Conservation (phyloP, 495 filamentous ascomycete species). For the Ramalina intermedia region DNA sequence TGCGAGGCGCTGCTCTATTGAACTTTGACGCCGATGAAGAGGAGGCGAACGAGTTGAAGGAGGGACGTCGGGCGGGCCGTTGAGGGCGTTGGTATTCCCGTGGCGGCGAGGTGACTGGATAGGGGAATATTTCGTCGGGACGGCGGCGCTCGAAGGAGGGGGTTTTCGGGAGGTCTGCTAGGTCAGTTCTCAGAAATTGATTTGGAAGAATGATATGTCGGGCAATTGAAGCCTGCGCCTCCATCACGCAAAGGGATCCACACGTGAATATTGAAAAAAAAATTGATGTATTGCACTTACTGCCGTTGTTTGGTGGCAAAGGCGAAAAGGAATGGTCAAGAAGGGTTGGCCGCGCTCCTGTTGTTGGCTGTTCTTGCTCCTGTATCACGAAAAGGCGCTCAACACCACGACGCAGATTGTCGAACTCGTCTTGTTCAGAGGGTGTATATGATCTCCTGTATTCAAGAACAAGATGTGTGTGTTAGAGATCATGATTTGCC, state of each 20-base stretch:
- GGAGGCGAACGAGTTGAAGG: too few species aligned
- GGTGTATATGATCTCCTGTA: background rate
- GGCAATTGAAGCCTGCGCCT: too few species aligned
- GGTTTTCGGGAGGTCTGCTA: background rate
- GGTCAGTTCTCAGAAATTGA: background rate
- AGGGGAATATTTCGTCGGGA: background rate
- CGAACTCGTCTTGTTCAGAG: conserved; percentile 1
- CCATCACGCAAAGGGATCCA: too few species aligned
- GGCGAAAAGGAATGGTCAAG: too few species aligned
- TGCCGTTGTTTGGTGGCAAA: background rate
- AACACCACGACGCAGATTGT: background rate
- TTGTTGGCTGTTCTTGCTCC: background rate
- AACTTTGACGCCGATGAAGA: too few species aligned
- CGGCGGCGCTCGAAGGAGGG: conserved; percentile 9
- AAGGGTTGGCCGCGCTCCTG: too few species aligned
- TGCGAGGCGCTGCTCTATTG: too few species aligned
- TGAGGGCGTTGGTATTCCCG: background rate
- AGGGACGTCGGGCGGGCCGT: background rate
- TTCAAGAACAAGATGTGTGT: too few species aligned
- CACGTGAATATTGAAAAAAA: background rate
- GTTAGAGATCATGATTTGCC: too few species aligned
- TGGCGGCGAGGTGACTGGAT: background rate
- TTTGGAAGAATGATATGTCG: background rate
- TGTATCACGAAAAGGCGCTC: background rate
- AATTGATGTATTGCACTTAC: background rate